Base-by-base conservation (phyloP, 1,139 yeast genomes). In the Hyphopichia pseudoburtonii region DNA sequence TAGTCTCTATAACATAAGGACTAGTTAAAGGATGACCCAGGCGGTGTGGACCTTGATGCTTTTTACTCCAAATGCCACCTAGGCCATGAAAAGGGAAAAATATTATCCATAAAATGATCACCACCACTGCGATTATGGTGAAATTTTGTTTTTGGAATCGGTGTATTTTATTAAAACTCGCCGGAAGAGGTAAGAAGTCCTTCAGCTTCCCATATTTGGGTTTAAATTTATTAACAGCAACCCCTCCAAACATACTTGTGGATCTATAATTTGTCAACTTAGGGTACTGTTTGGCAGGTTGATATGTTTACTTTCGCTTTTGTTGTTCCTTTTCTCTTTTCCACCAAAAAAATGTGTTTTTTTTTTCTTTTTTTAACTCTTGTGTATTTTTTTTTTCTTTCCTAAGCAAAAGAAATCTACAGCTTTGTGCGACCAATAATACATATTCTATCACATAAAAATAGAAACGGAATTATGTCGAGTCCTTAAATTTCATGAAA, bases 1-100 rank as follows among this genome's bases (percentile, higher is more conserved):
- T 57, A 10, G 84, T 73, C 23, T 66, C 70, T 17, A 79, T 64
- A 10, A 45, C 41, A 35, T 61, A 54, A 10, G 32, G 36, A 32
- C 68, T 59, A 21, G 70, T 61, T 38, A 55, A 57, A 3, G 73
- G 70, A 42, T 65, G 74, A 9, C 63, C 51, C 5, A 48, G 42
- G 0, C 73, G 73, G 40, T 66, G 65, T 22, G 37, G 38, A 10
- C 41, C 44, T 3, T 9, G 19, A 5, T 45, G 14, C 6, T 42
- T 33, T 12, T 43, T 30, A 19, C 36, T 25, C 40, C 48, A 38
- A 17, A 35, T 3, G 16, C 40, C 37, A 9, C 38, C 18, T 17
- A 48, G 32, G 16, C 36, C 44, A 29, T 33, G 40, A 18, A 48
- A 37, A 19, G 70, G 68, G 36, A 53, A 60, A 31, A 60, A 50